Percentiles rank a stretch among this genome's conserved stretches.
These are phyloP conservation scores for Teratosphaeria pseudoeucalypti DNA, from an alignment of 2,329 filamentous ascomycete species.

Conservation along the genomic window DNA sequence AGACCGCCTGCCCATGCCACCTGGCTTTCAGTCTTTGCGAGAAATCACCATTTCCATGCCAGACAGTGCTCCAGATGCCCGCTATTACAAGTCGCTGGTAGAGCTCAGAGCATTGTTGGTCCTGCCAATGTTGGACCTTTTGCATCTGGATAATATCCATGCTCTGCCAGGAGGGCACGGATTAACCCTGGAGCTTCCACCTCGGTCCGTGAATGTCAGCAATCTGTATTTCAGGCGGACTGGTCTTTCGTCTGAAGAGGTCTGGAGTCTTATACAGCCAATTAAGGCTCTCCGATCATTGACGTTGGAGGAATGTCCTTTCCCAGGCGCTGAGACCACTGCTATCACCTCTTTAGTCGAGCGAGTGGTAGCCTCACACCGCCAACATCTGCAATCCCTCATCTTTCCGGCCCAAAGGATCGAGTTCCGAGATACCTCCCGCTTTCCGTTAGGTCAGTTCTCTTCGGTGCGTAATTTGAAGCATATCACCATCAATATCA, in stretches of 20 bases:
- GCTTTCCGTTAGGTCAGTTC: background rate
- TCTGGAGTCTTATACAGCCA: background rate
- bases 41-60: background rate
- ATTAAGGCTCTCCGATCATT: background rate
- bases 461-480: background rate
- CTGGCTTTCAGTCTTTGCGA: background rate
- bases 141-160: background rate
- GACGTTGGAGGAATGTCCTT: background rate
- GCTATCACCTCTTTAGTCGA: background rate
- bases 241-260: background rate
- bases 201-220: background rate
- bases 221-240: background rate
- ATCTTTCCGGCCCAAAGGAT: background rate
- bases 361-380: background rate
- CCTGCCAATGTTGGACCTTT: background rate
- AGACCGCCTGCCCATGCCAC: background rate
- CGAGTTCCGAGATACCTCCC: background rate
- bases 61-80: background rate
- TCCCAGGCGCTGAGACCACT: background rate
- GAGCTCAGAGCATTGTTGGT: background rate
- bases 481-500: background rate
- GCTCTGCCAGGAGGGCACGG: background rate
- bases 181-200: background rate
- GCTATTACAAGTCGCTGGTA: background rate
- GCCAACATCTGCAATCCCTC: background rate